Evolutionary conservation across 768 basidiomycete species (phyloP).

Genomic region (Leucosporidium creatinivorum): DNA sequence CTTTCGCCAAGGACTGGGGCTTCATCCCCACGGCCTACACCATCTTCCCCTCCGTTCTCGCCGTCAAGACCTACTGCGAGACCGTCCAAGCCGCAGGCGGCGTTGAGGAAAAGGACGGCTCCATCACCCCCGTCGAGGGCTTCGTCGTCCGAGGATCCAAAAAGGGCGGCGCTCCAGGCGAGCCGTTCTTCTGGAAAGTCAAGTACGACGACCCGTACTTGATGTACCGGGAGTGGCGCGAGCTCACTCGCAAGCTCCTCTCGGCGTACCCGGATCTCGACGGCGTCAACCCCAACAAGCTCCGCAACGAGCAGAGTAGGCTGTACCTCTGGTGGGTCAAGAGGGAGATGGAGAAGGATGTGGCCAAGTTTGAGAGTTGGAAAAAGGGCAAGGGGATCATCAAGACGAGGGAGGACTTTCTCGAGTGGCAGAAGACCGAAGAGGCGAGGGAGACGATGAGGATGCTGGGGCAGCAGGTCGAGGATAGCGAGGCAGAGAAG

Average conservation of each 20-base stretch:
- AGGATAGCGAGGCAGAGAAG: slow-evolving; percentile 27
- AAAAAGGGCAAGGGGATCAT: slow-evolving; percentile 76
- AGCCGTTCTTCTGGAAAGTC: slow-evolving; percentile 95
- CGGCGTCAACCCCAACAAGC: slow-evolving; percentile 43
- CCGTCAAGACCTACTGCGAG: slow-evolving; percentile 66
- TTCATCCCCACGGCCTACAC: slow-evolving; percentile 70
- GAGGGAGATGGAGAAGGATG: slow-evolving; percentile 60
- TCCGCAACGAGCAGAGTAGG: slow-evolving; percentile 68
- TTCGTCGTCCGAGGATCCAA: slow-evolving; percentile 73
- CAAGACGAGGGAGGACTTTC: slow-evolving; percentile 66
- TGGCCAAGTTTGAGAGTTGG: slow-evolving; percentile 56
- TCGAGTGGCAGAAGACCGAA: slow-evolving; percentile 55
- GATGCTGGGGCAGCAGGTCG: slow-evolving; percentile 34
- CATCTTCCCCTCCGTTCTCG: slow-evolving; percentile 53
- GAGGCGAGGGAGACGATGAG: slow-evolving; percentile 41
- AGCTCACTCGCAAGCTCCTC: slow-evolving; percentile 55
- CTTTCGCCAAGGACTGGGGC: slow-evolving; percentile 82
- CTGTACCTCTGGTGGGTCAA: slow-evolving; percentile 78
- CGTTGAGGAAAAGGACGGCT: slow-evolving; percentile 74
- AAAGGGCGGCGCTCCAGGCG: slow-evolving; percentile 38
- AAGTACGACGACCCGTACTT: slow-evolving; percentile 99
- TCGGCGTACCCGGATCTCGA: slow-evolving; percentile 18
- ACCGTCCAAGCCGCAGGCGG: slow-evolving; percentile 57
- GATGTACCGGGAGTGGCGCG: slow-evolving; percentile 97
- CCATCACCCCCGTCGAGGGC: slow-evolving; percentile 60